Evolutionary conservation across 2,329 filamentous ascomycete genomes (phyloP).

Genomic region (Drechslerella coelobrocha): DNA sequence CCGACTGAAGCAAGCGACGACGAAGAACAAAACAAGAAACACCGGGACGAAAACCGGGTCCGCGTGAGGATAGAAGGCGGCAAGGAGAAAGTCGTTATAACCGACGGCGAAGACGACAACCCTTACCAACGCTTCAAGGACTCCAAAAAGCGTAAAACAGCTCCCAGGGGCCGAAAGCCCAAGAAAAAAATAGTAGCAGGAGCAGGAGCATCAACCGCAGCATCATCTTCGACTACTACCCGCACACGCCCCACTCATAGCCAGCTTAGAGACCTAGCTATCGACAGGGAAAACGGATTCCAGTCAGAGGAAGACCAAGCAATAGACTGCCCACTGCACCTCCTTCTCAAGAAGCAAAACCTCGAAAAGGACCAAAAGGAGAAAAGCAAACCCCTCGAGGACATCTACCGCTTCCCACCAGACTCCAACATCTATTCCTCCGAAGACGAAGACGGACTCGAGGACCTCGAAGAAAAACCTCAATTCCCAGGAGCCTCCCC

Average conservation of each 20-base stretch:
- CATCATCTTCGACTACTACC: constrained; percentile 4
- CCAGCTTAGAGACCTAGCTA: constrained; percentile 51
- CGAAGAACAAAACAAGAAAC: constrained; percentile 14
- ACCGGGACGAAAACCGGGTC: constrained; percentile 17
- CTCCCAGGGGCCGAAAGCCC: constrained; percentile 53
- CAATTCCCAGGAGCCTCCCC: constrained; percentile 75
- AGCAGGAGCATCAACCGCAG: constrained; percentile 51
- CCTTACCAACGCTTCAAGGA: constrained; percentile 63
- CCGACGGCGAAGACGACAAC: constrained; percentile 66
- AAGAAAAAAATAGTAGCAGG: constrained; percentile 51
- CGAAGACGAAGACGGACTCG: constrained; percentile 60
- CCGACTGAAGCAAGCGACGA: constrained; percentile 6
- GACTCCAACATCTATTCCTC: constrained; percentile 60
- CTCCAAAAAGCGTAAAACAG: constrained; percentile 65
- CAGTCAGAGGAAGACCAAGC: constrained; percentile 54
- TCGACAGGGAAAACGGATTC: constrained; percentile 54
- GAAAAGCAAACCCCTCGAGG: constrained; percentile 46
- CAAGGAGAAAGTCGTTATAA: constrained; percentile 53
- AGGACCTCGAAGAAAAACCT: constrained; percentile 66
- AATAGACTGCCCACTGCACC: constrained; percentile 53
- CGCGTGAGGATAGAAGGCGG: constrained; percentile 28
- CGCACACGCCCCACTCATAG: constrained; percentile 32
- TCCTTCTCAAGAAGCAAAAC: constrained; percentile 32
- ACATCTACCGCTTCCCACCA: constrained; percentile 52
- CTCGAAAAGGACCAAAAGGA: constrained; percentile 41